phyloP scores from a whole-genome alignment of 139 green algal species.

The Chlorella vulgaris region DNA sequence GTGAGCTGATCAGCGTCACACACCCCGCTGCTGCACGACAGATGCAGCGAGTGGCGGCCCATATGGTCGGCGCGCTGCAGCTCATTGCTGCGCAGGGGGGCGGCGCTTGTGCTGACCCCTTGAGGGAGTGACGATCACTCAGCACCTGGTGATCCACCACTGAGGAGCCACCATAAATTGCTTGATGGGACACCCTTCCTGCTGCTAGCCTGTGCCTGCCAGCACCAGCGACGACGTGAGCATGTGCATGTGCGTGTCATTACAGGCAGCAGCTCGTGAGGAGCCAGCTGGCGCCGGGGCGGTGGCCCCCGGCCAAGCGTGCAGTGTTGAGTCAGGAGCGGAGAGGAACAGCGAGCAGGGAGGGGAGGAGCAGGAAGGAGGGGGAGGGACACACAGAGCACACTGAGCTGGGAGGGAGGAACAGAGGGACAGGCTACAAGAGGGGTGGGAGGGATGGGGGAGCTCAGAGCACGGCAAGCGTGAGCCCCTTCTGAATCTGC shows the following conservation, averaged over 20 bases:
- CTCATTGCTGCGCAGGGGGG: not conserved
- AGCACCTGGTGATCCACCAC: too few relatives aligned
- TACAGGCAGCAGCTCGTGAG: not conserved
- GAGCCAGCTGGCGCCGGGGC: too few relatives aligned
- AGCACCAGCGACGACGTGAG: too few relatives aligned
- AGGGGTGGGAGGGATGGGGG: not conserved
- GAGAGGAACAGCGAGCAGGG: not conserved
- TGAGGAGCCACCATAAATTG: too few relatives aligned
- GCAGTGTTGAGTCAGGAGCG: too few relatives aligned
- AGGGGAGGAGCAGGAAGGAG: not conserved
- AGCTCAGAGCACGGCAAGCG: conserved; percentile 9
- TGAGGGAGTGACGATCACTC: too few relatives aligned
- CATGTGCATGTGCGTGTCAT: too few relatives aligned
- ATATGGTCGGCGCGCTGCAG: conserved; percentile 22
- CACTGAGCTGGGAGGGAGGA: not conserved
- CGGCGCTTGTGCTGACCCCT: too few relatives aligned
- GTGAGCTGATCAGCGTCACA: conserved; percentile 19
- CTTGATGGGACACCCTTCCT: too few relatives aligned
- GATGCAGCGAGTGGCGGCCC: conserved; percentile 32
- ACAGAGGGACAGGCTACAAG: not conserved
- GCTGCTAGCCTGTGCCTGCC: too few relatives aligned
- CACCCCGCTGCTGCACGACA: conserved; percentile 9
- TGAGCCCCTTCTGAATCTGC: conserved; percentile 63
- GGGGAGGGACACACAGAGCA: too few relatives aligned
- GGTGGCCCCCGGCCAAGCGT: too few relatives aligned